Conservation (phyloP, 2,329 filamentous ascomycete species). For the Aspergillus sp. region DNA sequence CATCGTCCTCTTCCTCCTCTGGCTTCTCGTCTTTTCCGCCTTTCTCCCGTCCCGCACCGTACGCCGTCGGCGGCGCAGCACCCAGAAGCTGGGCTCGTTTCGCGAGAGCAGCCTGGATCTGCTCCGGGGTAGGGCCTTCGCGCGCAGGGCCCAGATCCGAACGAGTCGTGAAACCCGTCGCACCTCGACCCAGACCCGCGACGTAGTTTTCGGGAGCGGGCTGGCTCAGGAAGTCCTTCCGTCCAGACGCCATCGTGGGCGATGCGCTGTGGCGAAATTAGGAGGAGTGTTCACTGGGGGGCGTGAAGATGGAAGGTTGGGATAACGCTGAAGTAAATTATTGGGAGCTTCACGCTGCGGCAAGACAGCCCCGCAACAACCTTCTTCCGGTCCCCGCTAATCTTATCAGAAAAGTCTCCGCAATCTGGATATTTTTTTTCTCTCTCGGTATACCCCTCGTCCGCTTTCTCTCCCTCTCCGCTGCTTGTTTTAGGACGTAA, state of each 20-base stretch:
- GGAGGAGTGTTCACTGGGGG: too few relatives aligned
- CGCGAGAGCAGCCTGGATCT: slow-evolving; percentile 95
- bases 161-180: slow-evolving; percentile 95
- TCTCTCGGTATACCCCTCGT: background rate
- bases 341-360: background rate
- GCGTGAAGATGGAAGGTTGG: background rate
- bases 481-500: background rate
- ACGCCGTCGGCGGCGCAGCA: slow-evolving; percentile 68
- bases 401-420: slow-evolving; percentile 20
- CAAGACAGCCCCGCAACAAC: slow-evolving; percentile 10
- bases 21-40: slow-evolving; percentile 61
- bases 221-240: slow-evolving; percentile 86
- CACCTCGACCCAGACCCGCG: slow-evolving; percentile 93
- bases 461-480: background rate
- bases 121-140: slow-evolving; percentile 93
- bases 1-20: slow-evolving; percentile 72
- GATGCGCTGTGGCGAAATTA: background rate
- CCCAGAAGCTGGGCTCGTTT: slow-evolving; percentile 85
- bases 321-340: background rate
- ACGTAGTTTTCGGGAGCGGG: slow-evolving; percentile 86
- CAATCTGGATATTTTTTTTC: slow-evolving; percentile 10
- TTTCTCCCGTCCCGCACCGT: slow-evolving; percentile 71
- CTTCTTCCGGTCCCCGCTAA: slow-evolving; percentile 19
- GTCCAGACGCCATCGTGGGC: slow-evolving; percentile 55
- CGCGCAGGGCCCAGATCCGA: slow-evolving; percentile 93